A percentile compares a stretch with the other conserved stretches of the same genome.
Conservation (phyloP, 1,284 basidiomycete genomes). For the Sporisorium reilianum region DNA sequence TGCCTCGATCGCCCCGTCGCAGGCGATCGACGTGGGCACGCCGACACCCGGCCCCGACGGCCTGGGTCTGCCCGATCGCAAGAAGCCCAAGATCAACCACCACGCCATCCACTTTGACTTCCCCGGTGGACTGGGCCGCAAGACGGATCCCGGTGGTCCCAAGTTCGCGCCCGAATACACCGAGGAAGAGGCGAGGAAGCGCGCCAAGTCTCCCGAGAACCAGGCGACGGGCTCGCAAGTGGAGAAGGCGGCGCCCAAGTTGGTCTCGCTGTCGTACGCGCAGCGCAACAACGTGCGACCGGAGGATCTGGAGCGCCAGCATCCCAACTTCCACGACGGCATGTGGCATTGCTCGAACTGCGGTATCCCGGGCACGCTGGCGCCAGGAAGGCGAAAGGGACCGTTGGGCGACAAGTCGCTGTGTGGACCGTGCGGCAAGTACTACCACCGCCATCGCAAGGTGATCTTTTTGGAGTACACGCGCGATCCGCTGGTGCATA, state of each 20-base stretch:
- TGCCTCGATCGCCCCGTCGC: conserved; percentile 56
- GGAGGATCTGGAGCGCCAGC: conserved; percentile 64
- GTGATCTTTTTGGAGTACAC: conserved; percentile 61
- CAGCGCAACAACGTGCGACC: conserved; percentile 58
- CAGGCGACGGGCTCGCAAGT: conserved; percentile 44
- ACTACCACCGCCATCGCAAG: conserved; percentile 64
- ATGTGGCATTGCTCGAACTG: conserved; percentile 69
- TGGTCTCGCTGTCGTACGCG: conserved; percentile 47
- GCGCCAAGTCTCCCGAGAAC: conserved; percentile 47
- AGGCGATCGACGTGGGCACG: conserved; percentile 47
- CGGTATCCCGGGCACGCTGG: conserved; percentile 63
- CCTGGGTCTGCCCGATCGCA: conserved; percentile 47
- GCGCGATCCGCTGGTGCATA: conserved; percentile 59
- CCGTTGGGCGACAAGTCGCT: conserved; percentile 89
- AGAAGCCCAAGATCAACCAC: conserved; percentile 53
- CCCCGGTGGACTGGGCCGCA: conserved; percentile 64
- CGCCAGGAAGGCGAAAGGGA: conserved; percentile 75
- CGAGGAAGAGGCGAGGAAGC: conserved; percentile 52
- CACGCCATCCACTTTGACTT: conserved; percentile 63
- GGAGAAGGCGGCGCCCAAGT: conserved; percentile 43
- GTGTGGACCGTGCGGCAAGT: conserved; percentile 89
- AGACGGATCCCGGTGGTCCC: conserved; percentile 50
- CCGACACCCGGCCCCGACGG: conserved; percentile 54
- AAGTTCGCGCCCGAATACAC: conserved; percentile 49
- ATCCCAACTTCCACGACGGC: conserved; percentile 66